These are phyloP conservation scores for Suillus weaverae DNA, from an alignment of 768 basidiomycete species.

Conservation along the genomic window DNA sequence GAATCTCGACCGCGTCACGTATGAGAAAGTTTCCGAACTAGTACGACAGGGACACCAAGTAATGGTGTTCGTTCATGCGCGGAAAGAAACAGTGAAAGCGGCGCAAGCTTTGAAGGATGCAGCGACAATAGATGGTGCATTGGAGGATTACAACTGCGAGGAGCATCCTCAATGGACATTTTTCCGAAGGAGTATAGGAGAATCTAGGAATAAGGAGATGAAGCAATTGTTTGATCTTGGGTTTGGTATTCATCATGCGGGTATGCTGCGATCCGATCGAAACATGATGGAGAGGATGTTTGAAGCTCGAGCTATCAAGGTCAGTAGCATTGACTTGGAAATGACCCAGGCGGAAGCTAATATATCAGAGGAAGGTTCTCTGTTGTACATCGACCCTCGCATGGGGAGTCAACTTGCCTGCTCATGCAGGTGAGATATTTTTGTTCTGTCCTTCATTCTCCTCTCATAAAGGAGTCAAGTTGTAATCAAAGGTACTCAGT, in stretches of 20 bases:
- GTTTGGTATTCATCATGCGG: constrained; percentile 98
- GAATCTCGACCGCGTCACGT: constrained; percentile 87
- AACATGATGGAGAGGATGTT: constrained; percentile 97
- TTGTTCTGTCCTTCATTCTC: constrained; percentile 7
- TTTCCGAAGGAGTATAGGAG: constrained; percentile 76
- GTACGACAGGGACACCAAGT: constrained; percentile 94
- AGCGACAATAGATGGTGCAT: constrained; percentile 64
- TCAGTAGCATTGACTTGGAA: constrained; percentile 27
- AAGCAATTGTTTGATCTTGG: constrained; percentile 88
- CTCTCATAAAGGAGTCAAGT: constrained; percentile 45
- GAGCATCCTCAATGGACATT: constrained; percentile 77
- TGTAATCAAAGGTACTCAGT: constrained; percentile 95
- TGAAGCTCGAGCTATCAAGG: constrained; percentile 88
- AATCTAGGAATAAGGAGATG: constrained; percentile 94
- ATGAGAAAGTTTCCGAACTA: constrained; percentile 85
- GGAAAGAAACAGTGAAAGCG: constrained; percentile 96
- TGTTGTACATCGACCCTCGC: constrained; percentile 98
- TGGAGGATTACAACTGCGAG: constrained; percentile 78
- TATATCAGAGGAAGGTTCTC: constrained; percentile 61
- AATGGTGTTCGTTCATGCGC: constrained; percentile 99
- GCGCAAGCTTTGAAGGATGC: constrained; percentile 80
- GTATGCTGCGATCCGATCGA: constrained; percentile 92
- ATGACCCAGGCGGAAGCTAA: not conserved
- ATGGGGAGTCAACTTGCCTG: constrained; percentile 99
- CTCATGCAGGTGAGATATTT: constrained; percentile 76